Conservation (phyloP, 129 eudicot genomes). For the Chrysanthemum makinoi region DNA sequence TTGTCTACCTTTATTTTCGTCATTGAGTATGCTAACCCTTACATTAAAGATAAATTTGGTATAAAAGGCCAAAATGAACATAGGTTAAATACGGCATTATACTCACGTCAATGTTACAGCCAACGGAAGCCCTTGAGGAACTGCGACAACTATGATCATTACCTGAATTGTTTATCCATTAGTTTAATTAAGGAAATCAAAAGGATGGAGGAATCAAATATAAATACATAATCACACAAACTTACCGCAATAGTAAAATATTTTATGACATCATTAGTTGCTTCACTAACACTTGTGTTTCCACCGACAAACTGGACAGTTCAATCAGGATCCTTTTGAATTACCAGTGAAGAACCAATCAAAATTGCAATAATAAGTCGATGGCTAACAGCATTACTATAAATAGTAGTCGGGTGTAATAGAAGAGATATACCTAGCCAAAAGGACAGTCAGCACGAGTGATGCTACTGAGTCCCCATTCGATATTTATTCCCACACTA, state of each 20-base stretch:
- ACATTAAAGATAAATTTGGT: neutral
- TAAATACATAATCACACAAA: neutral
- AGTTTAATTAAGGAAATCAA: constrained; percentile 9
- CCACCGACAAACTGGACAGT: constrained; percentile 63
- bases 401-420: neutral
- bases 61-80: neutral
- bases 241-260: constrained; percentile 79
- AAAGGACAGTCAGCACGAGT: constrained; percentile 62
- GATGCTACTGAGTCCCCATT: constrained; percentile 93
- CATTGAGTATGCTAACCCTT: constrained; percentile 94
- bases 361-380: neutral
- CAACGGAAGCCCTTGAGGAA: constrained; percentile 97
- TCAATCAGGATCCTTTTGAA: constrained; percentile 66
- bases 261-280: constrained; percentile 60
- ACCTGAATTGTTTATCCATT: constrained; percentile 48
- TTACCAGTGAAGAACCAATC: constrained; percentile 69
- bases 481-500: constrained; percentile 92
- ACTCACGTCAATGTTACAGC: constrained; percentile 96
- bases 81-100: neutral
- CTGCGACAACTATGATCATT: constrained; percentile 94
- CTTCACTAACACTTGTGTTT: constrained; percentile 48
- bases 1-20: constrained; percentile 98
- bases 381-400: constrained; percentile 5
- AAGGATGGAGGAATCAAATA: neutral
- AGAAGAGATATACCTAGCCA: constrained; percentile 50